These are phyloP conservation scores for Beverwykella pulmonaria DNA, from an alignment of 495 filamentous ascomycete species.

Conservation along the genomic window DNA sequence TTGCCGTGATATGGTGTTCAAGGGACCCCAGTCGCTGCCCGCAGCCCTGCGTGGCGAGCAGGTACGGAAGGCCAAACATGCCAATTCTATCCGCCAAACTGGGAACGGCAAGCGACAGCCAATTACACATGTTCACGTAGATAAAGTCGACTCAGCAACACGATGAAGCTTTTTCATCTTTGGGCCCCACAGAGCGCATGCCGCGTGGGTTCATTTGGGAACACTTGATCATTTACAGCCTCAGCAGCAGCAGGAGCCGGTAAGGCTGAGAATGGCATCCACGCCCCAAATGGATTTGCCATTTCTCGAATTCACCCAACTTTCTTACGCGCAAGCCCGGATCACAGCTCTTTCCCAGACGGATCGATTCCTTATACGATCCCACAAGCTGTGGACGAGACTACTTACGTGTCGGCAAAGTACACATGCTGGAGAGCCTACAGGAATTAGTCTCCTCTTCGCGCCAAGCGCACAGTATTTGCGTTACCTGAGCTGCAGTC, in stretches of 20 bases:
- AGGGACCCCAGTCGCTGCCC: slow-evolving; percentile 4
- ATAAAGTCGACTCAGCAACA: background rate
- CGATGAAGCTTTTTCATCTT: background rate
- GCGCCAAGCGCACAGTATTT: background rate
- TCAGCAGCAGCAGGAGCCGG: background rate
- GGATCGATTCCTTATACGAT: too few relatives aligned
- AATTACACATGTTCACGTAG: background rate
- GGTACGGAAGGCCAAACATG: background rate
- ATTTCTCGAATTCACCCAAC: background rate
- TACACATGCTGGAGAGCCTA: slow-evolving; percentile 39
- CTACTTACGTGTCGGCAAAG: background rate
- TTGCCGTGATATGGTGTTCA: slow-evolving; percentile 3
- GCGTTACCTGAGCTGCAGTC: slow-evolving; percentile 39
- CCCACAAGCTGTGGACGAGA: background rate
- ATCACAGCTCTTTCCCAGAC: too few relatives aligned
- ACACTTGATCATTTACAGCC: background rate
- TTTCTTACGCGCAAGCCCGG: background rate
- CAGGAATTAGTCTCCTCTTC: background rate
- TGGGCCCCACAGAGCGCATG: background rate
- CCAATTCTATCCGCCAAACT: background rate
- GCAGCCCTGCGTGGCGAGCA: background rate
- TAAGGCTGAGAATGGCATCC: slow-evolving; percentile 1
- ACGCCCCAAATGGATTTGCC: too few relatives aligned
- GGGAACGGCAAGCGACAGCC: background rate
- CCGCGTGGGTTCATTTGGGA: background rate